Evolutionary conservation across 2,329 filamentous ascomycete genomes (phyloP).

Genomic region (Fusarium austroafricanum): DNA sequence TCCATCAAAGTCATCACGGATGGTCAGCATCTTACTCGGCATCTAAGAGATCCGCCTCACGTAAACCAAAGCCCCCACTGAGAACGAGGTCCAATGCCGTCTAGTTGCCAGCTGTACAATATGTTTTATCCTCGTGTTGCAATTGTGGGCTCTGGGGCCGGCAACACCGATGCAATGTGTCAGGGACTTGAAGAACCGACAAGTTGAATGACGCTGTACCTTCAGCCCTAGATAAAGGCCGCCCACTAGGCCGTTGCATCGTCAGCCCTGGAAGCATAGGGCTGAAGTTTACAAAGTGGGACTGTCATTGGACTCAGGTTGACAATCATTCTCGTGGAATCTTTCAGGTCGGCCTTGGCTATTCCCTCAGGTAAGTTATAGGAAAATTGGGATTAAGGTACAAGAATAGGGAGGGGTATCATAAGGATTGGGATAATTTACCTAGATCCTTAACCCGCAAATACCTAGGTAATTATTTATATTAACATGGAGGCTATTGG

Average conservation of each 20-base stretch:
- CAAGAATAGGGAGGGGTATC: too few species aligned
- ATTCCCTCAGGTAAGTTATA: background rate
- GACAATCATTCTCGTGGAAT: background rate
- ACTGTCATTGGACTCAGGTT: constrained; percentile 12
- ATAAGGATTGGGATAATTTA: too few species aligned
- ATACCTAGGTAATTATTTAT: too few species aligned
- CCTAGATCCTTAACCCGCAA: too few species aligned
- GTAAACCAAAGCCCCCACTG: constrained; percentile 19
- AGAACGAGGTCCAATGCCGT: constrained; percentile 5
- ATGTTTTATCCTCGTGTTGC: constrained; percentile 8
- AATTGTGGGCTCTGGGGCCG: background rate
- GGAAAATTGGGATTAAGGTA: too few species aligned
- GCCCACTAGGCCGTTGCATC: constrained; percentile 31
- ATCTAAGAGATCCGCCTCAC: constrained; percentile 26
- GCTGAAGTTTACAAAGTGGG: constrained; percentile 40
- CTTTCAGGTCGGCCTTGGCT: background rate
- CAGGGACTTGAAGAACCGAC: background rate
- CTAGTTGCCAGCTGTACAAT: background rate
- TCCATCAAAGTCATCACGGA: constrained; percentile 1
- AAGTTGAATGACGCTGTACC: background rate
- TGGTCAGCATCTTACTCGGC: constrained; percentile 38
- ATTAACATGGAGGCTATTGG: too few species aligned
- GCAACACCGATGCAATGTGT: constrained; percentile 13
- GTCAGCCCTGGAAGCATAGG: constrained; percentile 34
- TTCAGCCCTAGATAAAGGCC: constrained; percentile 11